Base-by-base conservation (phyloP, 2,329 filamentous ascomycete species). In the Dothideomycetidae sp. region DNA sequence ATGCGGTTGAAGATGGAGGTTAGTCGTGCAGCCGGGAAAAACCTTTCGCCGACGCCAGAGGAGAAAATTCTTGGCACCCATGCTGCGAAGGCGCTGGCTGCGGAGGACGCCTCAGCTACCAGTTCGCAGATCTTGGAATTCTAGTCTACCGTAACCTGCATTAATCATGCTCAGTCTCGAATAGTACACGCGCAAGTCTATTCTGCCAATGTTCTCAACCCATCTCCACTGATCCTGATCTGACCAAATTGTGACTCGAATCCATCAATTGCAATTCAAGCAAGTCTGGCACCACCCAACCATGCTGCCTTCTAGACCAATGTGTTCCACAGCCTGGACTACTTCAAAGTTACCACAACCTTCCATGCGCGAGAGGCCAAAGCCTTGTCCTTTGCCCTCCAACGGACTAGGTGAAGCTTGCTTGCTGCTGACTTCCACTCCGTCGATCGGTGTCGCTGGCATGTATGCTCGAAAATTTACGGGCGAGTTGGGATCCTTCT, bases 401-500 rank as follows among this genome's bases (percentile, higher is more conserved):
- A n/a, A 36, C 21, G 17, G 10, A 10, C 10, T 4, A 29, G 16
- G 3, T 2, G 21, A 29, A 26, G 28, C 21, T 9, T 12, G 12
- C 23, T 13, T 13, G 31, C 26, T 10, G 13, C 23, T 14, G 35
- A 19, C 28, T 26, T 37, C 28, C 28, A 17, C 23, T 13, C 5
- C 15, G 33, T n/a, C 13, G 21, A 13, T 13, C 12, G 21, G 11
- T 23, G 4, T 10, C 16, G 13, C 10, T 9, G 29, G 11, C 5
- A 9, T 14, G 29, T 11, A 31, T 26, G 7, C 21, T 7, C 41
- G 40, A 31, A 46, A 42, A 28, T 48, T 46, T 29, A 51, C 42
- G 5, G 46, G 46, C n/a, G 34, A 44, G 37, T 49, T 44, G 1
- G 51, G 47, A 21, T 50, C 44, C 18, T 42, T 46, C 43, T 56